Percentiles rank a stretch among this genome's conserved stretches.
Conservation (phyloP, 2,329 filamentous ascomycete species). For the Huntiella decipiens region DNA sequence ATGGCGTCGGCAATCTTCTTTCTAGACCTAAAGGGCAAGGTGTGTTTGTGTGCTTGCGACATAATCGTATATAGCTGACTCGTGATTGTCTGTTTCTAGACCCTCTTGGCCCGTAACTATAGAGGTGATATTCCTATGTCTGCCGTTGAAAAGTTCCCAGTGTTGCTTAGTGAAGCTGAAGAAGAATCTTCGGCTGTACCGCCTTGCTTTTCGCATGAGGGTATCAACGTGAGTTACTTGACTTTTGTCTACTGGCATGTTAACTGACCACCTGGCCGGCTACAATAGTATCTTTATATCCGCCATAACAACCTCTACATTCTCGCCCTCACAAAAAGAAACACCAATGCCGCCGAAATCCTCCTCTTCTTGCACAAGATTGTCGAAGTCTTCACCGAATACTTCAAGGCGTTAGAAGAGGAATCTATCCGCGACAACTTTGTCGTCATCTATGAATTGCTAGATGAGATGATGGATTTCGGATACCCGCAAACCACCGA, state of each 20-base stretch:
- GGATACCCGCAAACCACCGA: slow-evolving; percentile 97
- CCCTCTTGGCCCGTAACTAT: slow-evolving; percentile 95
- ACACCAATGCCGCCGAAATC: slow-evolving; percentile 97
- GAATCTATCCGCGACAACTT: slow-evolving; percentile 99
- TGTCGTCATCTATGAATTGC: slow-evolving; percentile 93
- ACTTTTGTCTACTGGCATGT: slow-evolving; percentile 1
- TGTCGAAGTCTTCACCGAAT: slow-evolving; percentile 97
- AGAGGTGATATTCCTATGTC: slow-evolving; percentile 98
- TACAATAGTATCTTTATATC: slow-evolving; percentile 79
- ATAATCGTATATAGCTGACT: not conserved
- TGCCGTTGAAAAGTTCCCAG: slow-evolving; percentile 91
- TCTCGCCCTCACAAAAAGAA: slow-evolving; percentile 91
- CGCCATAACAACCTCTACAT: slow-evolving; percentile 98
- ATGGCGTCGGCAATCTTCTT: slow-evolving; percentile 99
- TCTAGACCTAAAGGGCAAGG: slow-evolving; percentile 99
- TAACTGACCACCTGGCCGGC: slow-evolving; percentile 12
- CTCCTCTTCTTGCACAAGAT: slow-evolving; percentile 95
- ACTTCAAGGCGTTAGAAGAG: slow-evolving; percentile 97
- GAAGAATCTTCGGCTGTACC: slow-evolving; percentile 96
- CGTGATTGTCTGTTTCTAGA: slow-evolving; percentile 33
- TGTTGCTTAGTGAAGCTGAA: slow-evolving; percentile 92
- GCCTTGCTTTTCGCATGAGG: slow-evolving; percentile 94
- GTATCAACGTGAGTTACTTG: slow-evolving; percentile 63
- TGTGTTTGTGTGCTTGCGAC: slow-evolving; percentile 19
- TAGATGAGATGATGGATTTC: slow-evolving; percentile 99